Base-by-base conservation (phyloP, 2,329 filamentous ascomycete species). In the Aureobasidium sp. region DNA sequence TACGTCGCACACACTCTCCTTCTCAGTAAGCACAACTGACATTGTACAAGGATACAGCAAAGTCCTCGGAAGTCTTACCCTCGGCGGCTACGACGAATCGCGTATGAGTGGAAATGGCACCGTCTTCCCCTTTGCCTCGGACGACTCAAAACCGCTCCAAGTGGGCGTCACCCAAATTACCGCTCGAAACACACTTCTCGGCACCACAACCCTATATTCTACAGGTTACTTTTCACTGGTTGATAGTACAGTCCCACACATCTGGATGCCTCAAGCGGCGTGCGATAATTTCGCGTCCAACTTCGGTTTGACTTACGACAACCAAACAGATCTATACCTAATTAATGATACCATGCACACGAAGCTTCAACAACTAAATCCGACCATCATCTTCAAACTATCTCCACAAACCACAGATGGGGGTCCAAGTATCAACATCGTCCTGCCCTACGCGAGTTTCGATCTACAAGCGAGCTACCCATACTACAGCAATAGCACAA, bases 71-170 rank as follows among this genome's bases (percentile, higher is more conserved):
- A 78, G 76, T 31, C 73, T 91, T 51, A 88, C 85, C 0, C 75
- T 91, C 8, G 88, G 89, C 25, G 88, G 89, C 29, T 90, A 87
- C 69, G 88, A 91, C 70, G 72, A 78, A 15, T 80, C 82, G 45
- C 81, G 86, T 47, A 84, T 88, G 63, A 76, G 82, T 34, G 74
- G 79, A 0, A 88, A 90, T 70, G 76, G 85, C 60, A 77, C 79
- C 12, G 77, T 77, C 1, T 90, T 90, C 71, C 79, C 75, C 49
- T 75, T 84, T 47, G 76, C 78, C 14, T 77, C 80, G 49, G 81
- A 85, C 68, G 79, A 84, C 57, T 66, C 67, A 71, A 83, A 85
- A 37, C 78, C 82, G 52, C 80, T 86, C 64, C 73, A 86, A 25
- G 79, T 89, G 25, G 80, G 87, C 22, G 82, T 80, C 29, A 81